A percentile compares a stretch with the other conserved stretches of the same genome.
Evolutionary conservation across 139 green algal genomes (phyloP).

Genomic region (Coelastrella sp.): DNA sequence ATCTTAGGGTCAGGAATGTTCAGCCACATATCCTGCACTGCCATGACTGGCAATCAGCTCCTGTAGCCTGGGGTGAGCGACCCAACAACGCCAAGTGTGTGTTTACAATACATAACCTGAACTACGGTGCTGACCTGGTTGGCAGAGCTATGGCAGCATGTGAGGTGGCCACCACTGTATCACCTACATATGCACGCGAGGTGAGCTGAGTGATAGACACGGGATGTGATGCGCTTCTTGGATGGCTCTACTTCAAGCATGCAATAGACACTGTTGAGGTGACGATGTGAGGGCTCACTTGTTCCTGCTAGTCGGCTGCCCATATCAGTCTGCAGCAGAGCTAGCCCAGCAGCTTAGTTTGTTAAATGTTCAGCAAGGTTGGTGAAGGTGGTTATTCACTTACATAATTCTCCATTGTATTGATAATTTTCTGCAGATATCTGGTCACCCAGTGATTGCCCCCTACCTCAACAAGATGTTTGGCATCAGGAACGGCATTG

Average conservation of each 20-base stretch:
- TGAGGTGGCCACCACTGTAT: constrained; percentile 92
- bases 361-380: too few species aligned
- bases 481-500: constrained; percentile 96
- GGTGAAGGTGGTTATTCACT: too few species aligned
- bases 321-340: too few species aligned
- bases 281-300: too few species aligned
- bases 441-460: constrained; percentile 78
- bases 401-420: too few species aligned
- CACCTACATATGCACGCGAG: constrained; percentile 93
- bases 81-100: constrained; percentile 54
- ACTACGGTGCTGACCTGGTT: constrained; percentile 91
- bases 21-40: constrained; percentile 93
- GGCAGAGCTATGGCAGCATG: constrained; percentile 73
- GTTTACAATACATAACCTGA: constrained; percentile 98
- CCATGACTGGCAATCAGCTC: constrained; percentile 96
- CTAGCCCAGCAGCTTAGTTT: too few species aligned
- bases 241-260: too few species aligned
- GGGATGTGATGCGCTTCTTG: constrained; percentile 1
- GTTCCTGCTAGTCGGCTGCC: too few species aligned
- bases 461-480: constrained; percentile 87
- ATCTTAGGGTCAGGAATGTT: constrained; percentile 71
- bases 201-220: constrained; percentile 40
- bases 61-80: constrained; percentile 69
- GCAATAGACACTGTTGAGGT: too few species aligned
- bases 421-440: constrained; percentile 60